phyloP scores from a whole-genome alignment of 331 rosid species.

The Ulmus americana region DNA sequence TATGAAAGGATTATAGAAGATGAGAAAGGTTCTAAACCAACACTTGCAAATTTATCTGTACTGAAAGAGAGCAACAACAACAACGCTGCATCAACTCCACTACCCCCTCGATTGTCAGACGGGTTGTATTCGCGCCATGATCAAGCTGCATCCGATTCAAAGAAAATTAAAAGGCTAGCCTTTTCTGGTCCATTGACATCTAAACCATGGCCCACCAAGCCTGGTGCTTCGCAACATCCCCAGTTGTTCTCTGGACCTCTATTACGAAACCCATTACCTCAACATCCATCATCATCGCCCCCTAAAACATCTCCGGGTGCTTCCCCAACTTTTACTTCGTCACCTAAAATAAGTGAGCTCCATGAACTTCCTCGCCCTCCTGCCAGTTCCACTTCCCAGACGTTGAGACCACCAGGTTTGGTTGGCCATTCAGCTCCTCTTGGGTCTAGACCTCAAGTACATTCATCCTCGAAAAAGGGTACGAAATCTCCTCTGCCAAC shows the following conservation, averaged over 20 bases:
- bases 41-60: slow-evolving; percentile 37
- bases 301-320: slow-evolving; percentile 64
- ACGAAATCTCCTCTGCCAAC: slow-evolving; percentile 70
- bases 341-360: slow-evolving; percentile 92
- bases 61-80: slow-evolving; percentile 80
- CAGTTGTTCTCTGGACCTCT: slow-evolving; percentile 84
- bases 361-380: slow-evolving; percentile 98
- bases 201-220: slow-evolving; percentile 49
- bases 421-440: slow-evolving; percentile 80
- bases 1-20: slow-evolving; percentile 35
- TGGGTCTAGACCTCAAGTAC: slow-evolving; percentile 53
- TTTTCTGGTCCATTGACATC: slow-evolving; percentile 87
- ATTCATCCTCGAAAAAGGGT: slow-evolving; percentile 33
- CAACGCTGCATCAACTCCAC: slow-evolving; percentile 36
- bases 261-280: slow-evolving; percentile 52
- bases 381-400: slow-evolving; percentile 40
- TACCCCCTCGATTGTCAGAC: slow-evolving; percentile 62
- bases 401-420: slow-evolving; percentile 48
- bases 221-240: slow-evolving; percentile 32
- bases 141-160: slow-evolving; percentile 41
- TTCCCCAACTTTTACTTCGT: slow-evolving; percentile 68
- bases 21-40: slow-evolving; percentile 39
- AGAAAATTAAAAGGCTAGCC: slow-evolving; percentile 61
- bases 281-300: slow-evolving; percentile 50
- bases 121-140: slow-evolving; percentile 39